phyloP scores from a whole-genome alignment of 140 eudicot genomes.

The Erigeron philadelphicus region DNA sequence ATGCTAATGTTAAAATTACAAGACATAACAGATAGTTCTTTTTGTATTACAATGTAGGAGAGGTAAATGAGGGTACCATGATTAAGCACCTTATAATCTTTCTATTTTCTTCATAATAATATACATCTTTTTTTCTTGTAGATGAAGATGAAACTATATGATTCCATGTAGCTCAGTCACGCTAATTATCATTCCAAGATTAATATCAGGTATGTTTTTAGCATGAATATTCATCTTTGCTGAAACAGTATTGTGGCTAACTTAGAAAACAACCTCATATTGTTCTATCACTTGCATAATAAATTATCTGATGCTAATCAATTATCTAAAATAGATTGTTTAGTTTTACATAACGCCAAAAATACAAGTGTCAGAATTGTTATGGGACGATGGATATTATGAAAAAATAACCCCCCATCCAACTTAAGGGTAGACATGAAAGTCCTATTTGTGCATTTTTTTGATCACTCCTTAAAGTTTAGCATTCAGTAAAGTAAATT shows the following conservation, averaged over 20 bases:
- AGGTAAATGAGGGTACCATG: not conserved
- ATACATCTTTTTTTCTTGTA: not conserved
- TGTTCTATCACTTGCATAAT: not conserved
- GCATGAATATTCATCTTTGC: no score
- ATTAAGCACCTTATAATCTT: not conserved
- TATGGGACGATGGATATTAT: not conserved
- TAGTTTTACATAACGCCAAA: not conserved
- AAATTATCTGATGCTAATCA: not conserved
- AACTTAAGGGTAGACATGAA: not conserved
- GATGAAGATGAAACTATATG: not conserved
- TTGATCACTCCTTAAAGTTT: no score
- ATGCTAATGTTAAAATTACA: not conserved
- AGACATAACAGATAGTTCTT: not conserved
- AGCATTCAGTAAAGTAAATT: no score
- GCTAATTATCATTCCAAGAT: not conserved
- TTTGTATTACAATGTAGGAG: not conserved
- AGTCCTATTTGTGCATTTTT: not conserved
- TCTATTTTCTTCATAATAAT: not conserved
- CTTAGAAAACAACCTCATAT: not conserved
- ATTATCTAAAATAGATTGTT: not conserved
- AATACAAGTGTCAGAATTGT: not conserved
- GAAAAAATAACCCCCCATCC: no score
- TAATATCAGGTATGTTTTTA: slow-evolving; percentile 7
- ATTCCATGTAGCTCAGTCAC: not conserved
- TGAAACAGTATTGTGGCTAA: not conserved